A percentile compares a stretch with the other conserved stretches of the same genome.
These are phyloP conservation scores for Eimeria maxima DNA, from an alignment of 169 alveolate species.

Conservation along the genomic window DNA sequence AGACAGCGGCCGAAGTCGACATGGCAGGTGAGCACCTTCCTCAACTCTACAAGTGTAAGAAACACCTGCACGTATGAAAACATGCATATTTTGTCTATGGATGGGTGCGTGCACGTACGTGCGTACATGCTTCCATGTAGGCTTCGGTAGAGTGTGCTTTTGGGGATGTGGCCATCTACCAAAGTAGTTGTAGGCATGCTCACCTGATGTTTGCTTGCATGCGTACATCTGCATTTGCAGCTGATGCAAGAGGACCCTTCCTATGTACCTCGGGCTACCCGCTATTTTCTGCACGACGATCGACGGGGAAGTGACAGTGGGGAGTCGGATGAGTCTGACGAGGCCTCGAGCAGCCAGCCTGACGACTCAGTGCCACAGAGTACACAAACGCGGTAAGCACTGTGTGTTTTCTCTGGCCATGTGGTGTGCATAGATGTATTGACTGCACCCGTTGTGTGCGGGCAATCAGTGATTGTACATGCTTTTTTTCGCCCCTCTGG, in stretches of 20 bases:
- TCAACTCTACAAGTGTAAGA: not conserved
- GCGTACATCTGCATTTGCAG: not conserved
- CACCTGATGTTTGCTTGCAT: not conserved
- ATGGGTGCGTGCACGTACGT: not conserved
- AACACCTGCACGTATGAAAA: not conserved
- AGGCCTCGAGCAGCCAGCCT: not conserved
- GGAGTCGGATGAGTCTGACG: not conserved
- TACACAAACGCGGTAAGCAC: conserved; percentile 29
- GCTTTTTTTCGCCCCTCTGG: too few species aligned
- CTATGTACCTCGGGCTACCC: conserved; percentile 72
- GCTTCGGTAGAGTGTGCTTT: too few species aligned
- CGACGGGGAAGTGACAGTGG: conserved; percentile 54
- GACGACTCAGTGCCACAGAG: conserved; percentile 5
- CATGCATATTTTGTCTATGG: not conserved
- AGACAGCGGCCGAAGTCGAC: conserved; percentile 23
- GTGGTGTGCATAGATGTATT: too few species aligned
- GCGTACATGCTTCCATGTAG: too few species aligned
- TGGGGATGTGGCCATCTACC: too few species aligned
- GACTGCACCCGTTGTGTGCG: too few species aligned
- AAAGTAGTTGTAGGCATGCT: too few species aligned
- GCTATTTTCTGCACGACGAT: conserved; percentile 79
- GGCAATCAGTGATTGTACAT: too few species aligned
- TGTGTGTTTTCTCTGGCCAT: not conserved
- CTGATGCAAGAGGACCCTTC: conserved; percentile 80
- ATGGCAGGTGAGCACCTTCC: conserved; percentile 29